Percentiles rank a stretch among this genome's conserved stretches.
Conservation (phyloP, 805 yeast species). For the Sugiyamaella americana region DNA sequence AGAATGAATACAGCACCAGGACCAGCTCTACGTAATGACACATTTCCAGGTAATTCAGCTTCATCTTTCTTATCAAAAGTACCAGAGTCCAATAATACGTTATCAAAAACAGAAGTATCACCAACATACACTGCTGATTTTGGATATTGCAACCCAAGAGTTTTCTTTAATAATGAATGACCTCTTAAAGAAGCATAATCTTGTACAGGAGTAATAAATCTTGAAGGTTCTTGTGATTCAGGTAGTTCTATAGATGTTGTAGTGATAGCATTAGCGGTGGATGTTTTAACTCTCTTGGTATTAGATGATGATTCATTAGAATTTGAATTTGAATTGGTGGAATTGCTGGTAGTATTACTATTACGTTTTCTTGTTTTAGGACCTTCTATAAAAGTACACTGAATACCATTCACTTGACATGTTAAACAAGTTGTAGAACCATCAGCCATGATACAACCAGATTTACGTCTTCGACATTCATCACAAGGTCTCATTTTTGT, state of each 20-base stretch:
- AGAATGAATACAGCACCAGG: slow-evolving; percentile 68
- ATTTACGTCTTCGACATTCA: slow-evolving; percentile 74
- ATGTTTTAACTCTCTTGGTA: not conserved
- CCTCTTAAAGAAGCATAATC: slow-evolving; percentile 62
- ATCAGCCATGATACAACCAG: slow-evolving; percentile 66
- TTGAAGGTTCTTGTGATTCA: slow-evolving; percentile 5
- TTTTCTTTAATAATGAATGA: slow-evolving; percentile 58
- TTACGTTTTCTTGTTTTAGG: slow-evolving; percentile 35
- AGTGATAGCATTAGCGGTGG: not conserved
- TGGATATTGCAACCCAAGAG: slow-evolving; percentile 77
- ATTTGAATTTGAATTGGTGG: not conserved
- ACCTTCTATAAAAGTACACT: slow-evolving; percentile 68
- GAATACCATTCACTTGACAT: slow-evolving; percentile 66
- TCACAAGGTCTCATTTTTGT: slow-evolving; percentile 58
- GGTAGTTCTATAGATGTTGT: not conserved
- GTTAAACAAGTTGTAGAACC: slow-evolving; percentile 52
- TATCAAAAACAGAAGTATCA: slow-evolving; percentile 79
- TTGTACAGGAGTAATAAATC: slow-evolving; percentile 47
- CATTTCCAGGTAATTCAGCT: slow-evolving; percentile 59
- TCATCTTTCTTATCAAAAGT: slow-evolving; percentile 70
- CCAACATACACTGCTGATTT: slow-evolving; percentile 87
- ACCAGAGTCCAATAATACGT: slow-evolving; percentile 57
- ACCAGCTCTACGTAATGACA: slow-evolving; percentile 74
- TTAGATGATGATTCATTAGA: not conserved
- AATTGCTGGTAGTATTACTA: not conserved